Conservation (phyloP, 331 rosid genomes). For the Spiraea crenata region DNA sequence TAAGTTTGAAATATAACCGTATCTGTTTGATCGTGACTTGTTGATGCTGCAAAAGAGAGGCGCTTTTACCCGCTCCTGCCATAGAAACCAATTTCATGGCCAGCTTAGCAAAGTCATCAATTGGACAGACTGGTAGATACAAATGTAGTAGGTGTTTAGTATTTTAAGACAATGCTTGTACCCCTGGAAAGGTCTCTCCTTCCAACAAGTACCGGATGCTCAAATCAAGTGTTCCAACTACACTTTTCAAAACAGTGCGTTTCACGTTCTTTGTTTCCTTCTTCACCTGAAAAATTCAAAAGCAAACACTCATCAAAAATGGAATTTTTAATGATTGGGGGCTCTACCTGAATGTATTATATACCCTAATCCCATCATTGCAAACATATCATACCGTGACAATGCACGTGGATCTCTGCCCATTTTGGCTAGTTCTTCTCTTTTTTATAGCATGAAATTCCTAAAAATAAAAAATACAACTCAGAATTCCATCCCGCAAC, state of each 20-base stretch:
- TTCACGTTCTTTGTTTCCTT: slow-evolving; percentile 67
- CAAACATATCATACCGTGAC: slow-evolving; percentile 56
- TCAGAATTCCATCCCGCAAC: slow-evolving; percentile 21
- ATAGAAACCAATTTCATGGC: slow-evolving; percentile 12
- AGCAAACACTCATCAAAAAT: not conserved
- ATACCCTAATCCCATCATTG: not conserved
- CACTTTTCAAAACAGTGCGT: slow-evolving; percentile 59
- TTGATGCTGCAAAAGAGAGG: slow-evolving; percentile 55
- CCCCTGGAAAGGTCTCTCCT: slow-evolving; percentile 98
- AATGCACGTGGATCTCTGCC: slow-evolving; percentile 62
- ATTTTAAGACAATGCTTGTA: slow-evolving; percentile 29
- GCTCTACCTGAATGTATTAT: not conserved
- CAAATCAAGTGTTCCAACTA: slow-evolving; percentile 93
- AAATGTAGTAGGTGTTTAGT: not conserved
- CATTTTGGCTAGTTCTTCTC: slow-evolving; percentile 40
- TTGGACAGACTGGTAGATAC: slow-evolving; percentile 20
- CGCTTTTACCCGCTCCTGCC: slow-evolving; percentile 67
- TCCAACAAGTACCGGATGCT: slow-evolving; percentile 61
- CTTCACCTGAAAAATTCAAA: slow-evolving; percentile 70
- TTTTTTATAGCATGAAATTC: slow-evolving; percentile 66
- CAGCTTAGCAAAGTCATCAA: slow-evolving; percentile 16
- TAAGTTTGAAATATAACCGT: slow-evolving; percentile 74
- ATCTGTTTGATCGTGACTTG: slow-evolving; percentile 53
- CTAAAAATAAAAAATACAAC: slow-evolving; percentile 33
- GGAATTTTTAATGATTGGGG: not conserved